Conservation (phyloP, 768 basidiomycete genomes). For the Tephrocybe sp. region DNA sequence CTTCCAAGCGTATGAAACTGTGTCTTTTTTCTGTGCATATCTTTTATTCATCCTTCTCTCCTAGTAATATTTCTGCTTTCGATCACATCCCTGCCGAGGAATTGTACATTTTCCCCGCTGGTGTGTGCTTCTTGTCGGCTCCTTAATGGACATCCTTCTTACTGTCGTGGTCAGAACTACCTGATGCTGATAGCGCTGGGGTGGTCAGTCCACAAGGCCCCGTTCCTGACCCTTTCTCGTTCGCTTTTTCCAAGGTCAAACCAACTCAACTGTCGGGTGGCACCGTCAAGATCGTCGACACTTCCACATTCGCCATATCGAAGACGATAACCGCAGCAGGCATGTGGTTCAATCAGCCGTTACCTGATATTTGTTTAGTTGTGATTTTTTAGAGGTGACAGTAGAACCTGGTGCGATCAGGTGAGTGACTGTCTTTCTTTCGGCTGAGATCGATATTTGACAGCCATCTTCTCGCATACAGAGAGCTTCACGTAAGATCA, state of each 20-base stretch:
- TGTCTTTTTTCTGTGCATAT: background rate
- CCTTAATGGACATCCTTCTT: background rate
- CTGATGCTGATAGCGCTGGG: slow-evolving; percentile 31
- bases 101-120: slow-evolving; percentile 53
- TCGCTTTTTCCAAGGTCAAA: slow-evolving; percentile 43
- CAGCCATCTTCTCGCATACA: slow-evolving; percentile 18
- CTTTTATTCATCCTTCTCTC: background rate
- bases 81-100: slow-evolving; percentile 43
- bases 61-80: slow-evolving; percentile 35
- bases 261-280: slow-evolving; percentile 47
- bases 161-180: slow-evolving; percentile 27
- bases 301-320: slow-evolving; percentile 51
- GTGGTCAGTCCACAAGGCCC: slow-evolving; percentile 44
- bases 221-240: slow-evolving; percentile 46
- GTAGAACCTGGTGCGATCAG: slow-evolving; percentile 59
- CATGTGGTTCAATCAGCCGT: background rate
- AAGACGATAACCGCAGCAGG: slow-evolving; percentile 50
- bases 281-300: slow-evolving; percentile 50
- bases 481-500: slow-evolving; percentile 54
- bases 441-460: background rate
- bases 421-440: slow-evolving; percentile 20
- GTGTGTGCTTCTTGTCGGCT: slow-evolving; percentile 25
- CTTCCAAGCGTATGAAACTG: slow-evolving; percentile 36
- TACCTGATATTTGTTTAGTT: too few species aligned
- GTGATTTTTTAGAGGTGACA: slow-evolving; percentile 39